Evolutionary conservation across 768 basidiomycete genomes (phyloP), one percentile per base, ranked within the genome.

Genomic region (Amanita polypyramis): DNA sequence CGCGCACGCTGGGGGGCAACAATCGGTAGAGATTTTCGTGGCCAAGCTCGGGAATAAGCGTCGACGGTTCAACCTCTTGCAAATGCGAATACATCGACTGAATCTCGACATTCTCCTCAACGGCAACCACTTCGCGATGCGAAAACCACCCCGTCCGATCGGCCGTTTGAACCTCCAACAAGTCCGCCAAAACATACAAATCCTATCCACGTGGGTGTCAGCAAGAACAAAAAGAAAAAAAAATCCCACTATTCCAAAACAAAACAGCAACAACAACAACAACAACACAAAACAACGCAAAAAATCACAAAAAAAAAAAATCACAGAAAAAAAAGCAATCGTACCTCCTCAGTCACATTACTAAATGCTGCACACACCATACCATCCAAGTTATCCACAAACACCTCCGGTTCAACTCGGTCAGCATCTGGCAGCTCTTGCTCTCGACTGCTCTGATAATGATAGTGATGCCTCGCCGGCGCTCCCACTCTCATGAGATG

Each of bases 101-200:
- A 39, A 91, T 80, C 52, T 89, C 85, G n/a, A 80, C 69, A 2
- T 72, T 67, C 40, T 92, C 89, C 9, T 77, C 73, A 40, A 67
- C 61, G 0, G 70, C 63, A 12, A 62, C 63, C 0, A 68, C 59
- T n/a, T 90, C 87, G 45, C 77, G 70, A 27, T 65, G 47, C 3
- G 70, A 66, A 62, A 89, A 85, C 88, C 89, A 92, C 2, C 85
- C 89, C 2, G 77, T 81, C 27, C 80, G 77, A 59, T 92, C 89
- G 12, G 78, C 75, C 1, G 77, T 80, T 61, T 92, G 89, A 0
- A 87, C 77, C 61, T 92, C 89, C 8, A 92, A 70, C 14, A 90
- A 63, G 60, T 92, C 89, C 4, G 80, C 76, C 5, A 84, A 80
- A 36, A 81, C 69, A 55, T 87, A 83, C 32, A 92, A 68, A 63